Conservation (phyloP, 2,329 filamentous ascomycete species). For the Huntiella abstrusa region DNA sequence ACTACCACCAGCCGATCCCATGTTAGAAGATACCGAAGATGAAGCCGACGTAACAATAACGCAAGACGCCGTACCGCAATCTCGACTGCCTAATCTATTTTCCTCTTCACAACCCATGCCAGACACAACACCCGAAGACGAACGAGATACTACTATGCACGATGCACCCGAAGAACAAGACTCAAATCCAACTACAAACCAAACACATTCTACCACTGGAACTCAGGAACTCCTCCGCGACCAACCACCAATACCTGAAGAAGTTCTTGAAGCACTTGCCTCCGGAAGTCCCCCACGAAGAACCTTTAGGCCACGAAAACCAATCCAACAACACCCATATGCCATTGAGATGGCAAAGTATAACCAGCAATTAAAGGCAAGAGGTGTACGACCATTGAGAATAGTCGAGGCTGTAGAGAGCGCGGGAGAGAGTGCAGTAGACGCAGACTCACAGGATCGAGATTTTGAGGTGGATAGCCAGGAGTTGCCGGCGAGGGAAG, state of each 20-base stretch:
- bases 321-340: slow-evolving; percentile 42
- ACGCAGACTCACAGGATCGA: slow-evolving; percentile 28
- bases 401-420: slow-evolving; percentile 20
- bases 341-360: slow-evolving; percentile 36
- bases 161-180: neutral
- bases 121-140: neutral
- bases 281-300: slow-evolving; percentile 15
- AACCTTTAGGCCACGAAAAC: slow-evolving; percentile 38
- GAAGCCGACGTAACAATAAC: neutral
- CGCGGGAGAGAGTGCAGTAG: slow-evolving; percentile 15
- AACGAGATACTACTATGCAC: neutral
- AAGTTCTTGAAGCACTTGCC: no score
- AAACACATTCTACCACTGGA: neutral
- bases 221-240: slow-evolving; percentile 2
- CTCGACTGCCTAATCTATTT: no score
- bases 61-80: neutral
- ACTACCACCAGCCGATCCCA: neutral
- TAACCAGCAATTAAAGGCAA: slow-evolving; percentile 31
- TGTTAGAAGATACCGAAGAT: neutral
- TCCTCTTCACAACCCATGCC: neutral
- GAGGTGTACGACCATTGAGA: slow-evolving; percentile 34
- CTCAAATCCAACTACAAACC: neutral
- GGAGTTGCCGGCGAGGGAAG: slow-evolving; percentile 20
- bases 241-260: neutral
- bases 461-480: slow-evolving; percentile 36